phyloP scores from a whole-genome alignment of 257 asterid genomes.

The Lycium barbarum region DNA sequence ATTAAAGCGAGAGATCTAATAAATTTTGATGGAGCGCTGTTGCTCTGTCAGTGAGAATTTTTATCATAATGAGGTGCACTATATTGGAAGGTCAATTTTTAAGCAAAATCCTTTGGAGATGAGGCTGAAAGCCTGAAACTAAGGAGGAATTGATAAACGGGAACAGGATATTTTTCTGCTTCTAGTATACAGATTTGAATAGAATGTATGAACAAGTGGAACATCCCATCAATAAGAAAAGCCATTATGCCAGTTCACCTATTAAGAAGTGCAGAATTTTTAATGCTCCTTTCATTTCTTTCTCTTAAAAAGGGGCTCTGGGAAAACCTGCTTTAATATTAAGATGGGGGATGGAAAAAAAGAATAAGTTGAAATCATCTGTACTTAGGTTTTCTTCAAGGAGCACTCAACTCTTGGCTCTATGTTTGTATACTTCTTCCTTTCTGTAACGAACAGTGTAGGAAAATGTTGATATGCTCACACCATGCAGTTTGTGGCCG shows the following conservation, averaged over 20 bases:
- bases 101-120: not conserved
- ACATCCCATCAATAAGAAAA: slow-evolving; percentile 24
- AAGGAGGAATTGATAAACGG: not conserved
- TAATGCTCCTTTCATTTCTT: not conserved
- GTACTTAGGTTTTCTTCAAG: slow-evolving; percentile 14
- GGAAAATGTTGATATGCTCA: slow-evolving; percentile 30
- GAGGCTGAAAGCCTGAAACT: slow-evolving; percentile 3
- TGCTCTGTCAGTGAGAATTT: not conserved
- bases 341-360: not conserved
- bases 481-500: slow-evolving; percentile 86
- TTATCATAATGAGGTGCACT: not conserved
- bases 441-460: not conserved
- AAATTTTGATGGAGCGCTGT: slow-evolving; percentile 12
- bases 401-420: slow-evolving; percentile 17
- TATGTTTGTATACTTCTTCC: slow-evolving; percentile 23
- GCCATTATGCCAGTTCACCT: not conserved
- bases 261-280: slow-evolving; percentile 17
- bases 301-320: slow-evolving; percentile 3
- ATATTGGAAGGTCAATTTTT: not conserved
- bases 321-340: not conserved
- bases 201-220: not conserved
- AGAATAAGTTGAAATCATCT: not conserved
- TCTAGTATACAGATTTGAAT: slow-evolving; percentile 1
- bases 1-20: slow-evolving; percentile 6
- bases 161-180: slow-evolving; percentile 7